A percentile compares a stretch with the other conserved stretches of the same genome.
Conservation (phyloP, 2,329 filamentous ascomycete genomes). For the Colletotrichum cordylinicola region DNA sequence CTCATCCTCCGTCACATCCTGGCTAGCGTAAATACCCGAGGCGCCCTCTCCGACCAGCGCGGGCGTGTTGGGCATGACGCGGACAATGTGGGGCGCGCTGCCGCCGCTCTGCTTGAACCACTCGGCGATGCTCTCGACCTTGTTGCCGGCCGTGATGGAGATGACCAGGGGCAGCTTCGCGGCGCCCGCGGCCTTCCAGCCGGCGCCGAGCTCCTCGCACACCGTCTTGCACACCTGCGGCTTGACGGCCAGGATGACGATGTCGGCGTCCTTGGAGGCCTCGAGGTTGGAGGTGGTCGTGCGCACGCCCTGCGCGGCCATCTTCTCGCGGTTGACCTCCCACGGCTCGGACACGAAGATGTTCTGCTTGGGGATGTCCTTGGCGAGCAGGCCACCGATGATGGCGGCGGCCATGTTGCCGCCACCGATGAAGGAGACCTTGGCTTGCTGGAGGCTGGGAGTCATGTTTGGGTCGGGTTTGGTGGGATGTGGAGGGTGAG, state of each 20-base stretch:
- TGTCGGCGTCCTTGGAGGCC: constrained; percentile 46
- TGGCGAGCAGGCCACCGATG: constrained; percentile 51
- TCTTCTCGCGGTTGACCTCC: constrained; percentile 58
- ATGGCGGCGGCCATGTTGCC: constrained; percentile 61
- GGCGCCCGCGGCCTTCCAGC: constrained; percentile 31
- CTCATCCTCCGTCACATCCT: constrained; percentile 46
- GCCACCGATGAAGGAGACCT: constrained; percentile 36
- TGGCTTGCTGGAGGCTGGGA: constrained; percentile 11
- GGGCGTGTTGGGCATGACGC: constrained; percentile 60
- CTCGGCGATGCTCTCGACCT: constrained; percentile 44
- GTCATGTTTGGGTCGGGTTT: constrained; percentile 1
- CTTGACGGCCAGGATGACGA: constrained; percentile 57
- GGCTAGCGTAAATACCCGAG: constrained; percentile 50
- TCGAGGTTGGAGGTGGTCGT: constrained; percentile 53
- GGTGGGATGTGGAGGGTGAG: background rate
- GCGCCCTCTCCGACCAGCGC: constrained; percentile 57
- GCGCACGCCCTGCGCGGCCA: constrained; percentile 48
- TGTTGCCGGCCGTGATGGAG: constrained; percentile 56
- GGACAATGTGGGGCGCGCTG: constrained; percentile 48
- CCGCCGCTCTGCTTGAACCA: constrained; percentile 47
- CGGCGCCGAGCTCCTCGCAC: constrained; percentile 49
- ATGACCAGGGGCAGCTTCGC: constrained; percentile 47
- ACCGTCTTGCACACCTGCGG: constrained; percentile 54
- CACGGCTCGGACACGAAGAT: constrained; percentile 56
- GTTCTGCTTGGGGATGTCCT: constrained; percentile 47